Base-by-base conservation (phyloP, 495 filamentous ascomycete species). In the Darksidea phi region DNA sequence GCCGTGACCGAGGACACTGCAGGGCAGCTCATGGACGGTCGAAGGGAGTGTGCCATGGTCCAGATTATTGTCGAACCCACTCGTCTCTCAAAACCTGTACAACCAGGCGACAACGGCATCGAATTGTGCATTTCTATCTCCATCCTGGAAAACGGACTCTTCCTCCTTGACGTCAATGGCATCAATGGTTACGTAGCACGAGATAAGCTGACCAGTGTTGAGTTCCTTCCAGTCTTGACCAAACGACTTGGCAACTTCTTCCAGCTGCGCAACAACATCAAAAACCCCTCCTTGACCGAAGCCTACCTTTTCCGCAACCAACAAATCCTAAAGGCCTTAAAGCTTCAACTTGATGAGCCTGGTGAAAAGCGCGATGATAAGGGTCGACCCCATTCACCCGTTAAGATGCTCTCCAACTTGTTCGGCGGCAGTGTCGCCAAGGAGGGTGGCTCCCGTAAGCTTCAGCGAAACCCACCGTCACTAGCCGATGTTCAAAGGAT, bases 371-470 rank as follows among this genome's bases (percentile, higher is more conserved):
- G 76, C 67, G 82, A 64, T 61, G 79, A 60, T 61, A 79, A 67
- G 66, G 86, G 89, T 65, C 80, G 90, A 20, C 85, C 88, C 11
- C 82, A 86, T 11, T 96, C 91, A 10, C 93, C 94, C 0, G 89
- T 93, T 36, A 98, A 97, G 72, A 74, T 97, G 67, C 80, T 98
- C 24, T 94, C 91, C 0, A 94, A 82, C 64, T 81, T 98, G 50
- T 77, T 96, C 28, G 83, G 83, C 18, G 80, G 75, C 32, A 65
- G 57, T 48, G 59, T 66, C 0, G 59, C 56, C 3, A 77, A 66
- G 46, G 73, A 74, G 36, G 45, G 58, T 20, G 66, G 52, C 20
- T 49, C 67, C 18, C 55, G 56, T 11, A 74, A 72, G 51, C 60
- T 65, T 12, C 64, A 65, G 23, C 63, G 61, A 28, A 66, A 64